These are phyloP conservation scores for Arachis hypogaea DNA, from an alignment of 306 rosid genomes.

Conservation along the genomic window DNA sequence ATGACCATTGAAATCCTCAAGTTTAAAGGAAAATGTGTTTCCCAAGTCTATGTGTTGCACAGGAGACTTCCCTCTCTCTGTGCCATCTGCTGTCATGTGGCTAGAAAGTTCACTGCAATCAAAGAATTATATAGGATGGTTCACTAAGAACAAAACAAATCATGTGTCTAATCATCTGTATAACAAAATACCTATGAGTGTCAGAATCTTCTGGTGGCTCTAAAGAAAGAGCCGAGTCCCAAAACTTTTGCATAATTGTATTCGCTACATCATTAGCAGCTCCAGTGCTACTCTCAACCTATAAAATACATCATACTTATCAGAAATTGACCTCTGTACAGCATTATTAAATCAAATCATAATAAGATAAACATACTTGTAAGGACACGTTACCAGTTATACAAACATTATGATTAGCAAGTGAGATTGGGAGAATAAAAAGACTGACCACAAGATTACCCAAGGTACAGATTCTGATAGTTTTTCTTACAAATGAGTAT, in stretches of 20 bases:
- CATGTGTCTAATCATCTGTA: slow-evolving; percentile 26
- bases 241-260: slow-evolving; percentile 93
- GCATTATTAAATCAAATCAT: slow-evolving; percentile 7
- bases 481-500: neutral
- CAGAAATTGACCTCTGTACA: slow-evolving; percentile 28
- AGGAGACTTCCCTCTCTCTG: slow-evolving; percentile 50
- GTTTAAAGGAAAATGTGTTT: slow-evolving; percentile 78
- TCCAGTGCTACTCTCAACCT: slow-evolving; percentile 84
- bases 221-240: slow-evolving; percentile 88
- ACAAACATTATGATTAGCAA: slow-evolving; percentile 1
- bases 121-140: slow-evolving; percentile 32
- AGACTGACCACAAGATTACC: slow-evolving; percentile 10
- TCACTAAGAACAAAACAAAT: slow-evolving; percentile 31
- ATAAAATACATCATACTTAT: slow-evolving; percentile 32
- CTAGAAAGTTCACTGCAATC: slow-evolving; percentile 79
- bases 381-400: neutral
- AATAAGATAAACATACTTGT: slow-evolving; percentile 27
- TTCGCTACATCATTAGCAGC: slow-evolving; percentile 77
- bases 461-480: neutral
- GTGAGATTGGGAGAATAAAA: neutral
- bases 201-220: slow-evolving; percentile 92
- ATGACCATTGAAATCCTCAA: slow-evolving; percentile 79
- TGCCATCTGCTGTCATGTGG: slow-evolving; percentile 70
- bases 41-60: slow-evolving; percentile 69
- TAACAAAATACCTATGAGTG: slow-evolving; percentile 65